Base-by-base conservation (phyloP, 75 land plant species). In the Pseudotsuga menziesii region DNA sequence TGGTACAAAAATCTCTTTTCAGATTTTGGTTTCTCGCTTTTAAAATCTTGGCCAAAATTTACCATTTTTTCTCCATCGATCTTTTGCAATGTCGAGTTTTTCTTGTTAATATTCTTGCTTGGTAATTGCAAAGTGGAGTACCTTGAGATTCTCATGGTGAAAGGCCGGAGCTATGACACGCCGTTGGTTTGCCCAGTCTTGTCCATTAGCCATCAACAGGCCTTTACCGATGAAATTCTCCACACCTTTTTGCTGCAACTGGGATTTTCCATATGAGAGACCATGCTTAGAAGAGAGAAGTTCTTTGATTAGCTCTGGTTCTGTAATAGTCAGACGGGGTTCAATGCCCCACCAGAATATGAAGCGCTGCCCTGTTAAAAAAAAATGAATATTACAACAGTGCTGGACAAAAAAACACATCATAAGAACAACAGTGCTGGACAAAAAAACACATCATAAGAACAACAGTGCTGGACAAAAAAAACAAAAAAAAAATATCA, bases 221-320 rank as follows among this genome's bases (percentile, higher is more conserved):
- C 80, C 80, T 32, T 79, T 77, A 9, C 80, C 80, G 22, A 79
- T 74, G 14, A 79, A 71, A 8, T 70, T 16, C 35, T 55, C 32
- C 2, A 74, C 80, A 57, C 80, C 80, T 80, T 79, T 77, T 25
- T 79, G 56, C 35, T 77, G 80, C 13, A 79, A 20, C 14, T 36
- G n/a, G 7, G 80, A 79, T 58, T 77, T 79, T 57, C 80, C 80
- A 77, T 78, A 77, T 2, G 59, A 54, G 2, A 54, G 75, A 3
- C 56, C 77, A 19, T 35, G 58, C 36, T 78, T 73, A 12, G 75
- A 48, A 13, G 74, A 74, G 3, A 85, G 16, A 20, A 85, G 56
- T 54, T 85, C 87, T 48, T 80, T 85, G 57, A 81, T 85, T 13
- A 81, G 59, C 32, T 85, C 82, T 58, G 85, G 78, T 29, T 83